phyloP scores from a whole-genome alignment of 148 eudicot genomes.

The Rheum nobile region DNA sequence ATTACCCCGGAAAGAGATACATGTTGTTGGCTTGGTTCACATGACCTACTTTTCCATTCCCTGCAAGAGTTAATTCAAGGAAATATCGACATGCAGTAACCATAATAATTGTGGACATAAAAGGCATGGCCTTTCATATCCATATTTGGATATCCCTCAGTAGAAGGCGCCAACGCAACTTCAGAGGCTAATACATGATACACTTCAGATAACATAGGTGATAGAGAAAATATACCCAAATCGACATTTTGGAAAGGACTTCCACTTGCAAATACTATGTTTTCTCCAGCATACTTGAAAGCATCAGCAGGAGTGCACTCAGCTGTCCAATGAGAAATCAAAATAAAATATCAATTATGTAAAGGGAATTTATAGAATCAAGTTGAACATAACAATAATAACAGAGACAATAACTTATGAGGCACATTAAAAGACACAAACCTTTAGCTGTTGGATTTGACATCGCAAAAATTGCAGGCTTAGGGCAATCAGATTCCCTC shows the following conservation, averaged over 20 bases:
- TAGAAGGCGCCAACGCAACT: not conserved
- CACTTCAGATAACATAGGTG: not conserved
- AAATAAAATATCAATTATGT: conserved; percentile 1
- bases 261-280: conserved; percentile 93
- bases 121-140: not conserved
- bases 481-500: conserved; percentile 71
- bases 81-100: not conserved
- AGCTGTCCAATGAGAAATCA: conserved; percentile 34
- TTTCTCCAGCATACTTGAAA: conserved; percentile 87
- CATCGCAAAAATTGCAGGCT: conserved; percentile 98
- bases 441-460: conserved; percentile 96
- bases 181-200: not conserved
- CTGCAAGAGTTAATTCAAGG: conserved; percentile 23
- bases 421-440: conserved; percentile 22
- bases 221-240: conserved; percentile 43
- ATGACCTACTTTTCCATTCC: conserved; percentile 87
- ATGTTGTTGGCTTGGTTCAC: conserved; percentile 99
- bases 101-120: not conserved
- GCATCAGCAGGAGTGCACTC: conserved; percentile 95
- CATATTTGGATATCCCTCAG: not conserved
- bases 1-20: conserved; percentile 98
- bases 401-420: not conserved
- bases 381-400: not conserved
- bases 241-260: conserved; percentile 92
- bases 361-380: not conserved